Percentiles rank a stretch among this genome's conserved stretches.
Evolutionary conservation across 257 asterid species (phyloP).

Genomic region (Prunella vulgaris): DNA sequence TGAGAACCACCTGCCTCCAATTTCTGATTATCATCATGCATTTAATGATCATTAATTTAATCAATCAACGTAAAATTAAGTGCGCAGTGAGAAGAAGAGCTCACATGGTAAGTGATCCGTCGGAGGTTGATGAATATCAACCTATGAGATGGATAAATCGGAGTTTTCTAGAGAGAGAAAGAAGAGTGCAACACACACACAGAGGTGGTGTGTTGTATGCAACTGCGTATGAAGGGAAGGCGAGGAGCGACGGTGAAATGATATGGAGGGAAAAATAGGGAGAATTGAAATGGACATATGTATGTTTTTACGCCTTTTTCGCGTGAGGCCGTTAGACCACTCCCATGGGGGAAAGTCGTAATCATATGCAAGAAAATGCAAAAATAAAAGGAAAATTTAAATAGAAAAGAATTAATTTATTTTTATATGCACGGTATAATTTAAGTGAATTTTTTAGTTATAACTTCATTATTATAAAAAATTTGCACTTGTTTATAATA

Average conservation of each 20-base stretch:
- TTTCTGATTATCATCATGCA: neutral
- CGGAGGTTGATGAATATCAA: slow-evolving; percentile 3
- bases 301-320: neutral
- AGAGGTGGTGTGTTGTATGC: slow-evolving; percentile 5
- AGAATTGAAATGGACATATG: slow-evolving; percentile 25
- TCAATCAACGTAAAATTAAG: neutral
- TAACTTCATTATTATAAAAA: too few relatives aligned
- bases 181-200: slow-evolving; percentile 1
- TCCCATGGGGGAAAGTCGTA: too few relatives aligned
- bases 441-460: too few relatives aligned
- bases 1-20: slow-evolving; percentile 13
- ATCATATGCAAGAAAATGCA: too few relatives aligned
- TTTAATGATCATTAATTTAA: neutral
- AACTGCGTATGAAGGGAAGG: neutral
- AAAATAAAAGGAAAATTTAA: too few relatives aligned
- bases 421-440: too few relatives aligned
- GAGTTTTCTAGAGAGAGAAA: slow-evolving; percentile 10
- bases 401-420: too few relatives aligned
- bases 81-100: neutral
- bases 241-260: slow-evolving; percentile 3
- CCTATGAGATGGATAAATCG: neutral
- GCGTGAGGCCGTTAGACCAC: slow-evolving; percentile 20
- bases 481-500: too few relatives aligned
- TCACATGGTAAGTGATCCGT: slow-evolving; percentile 9
- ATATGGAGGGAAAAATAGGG: slow-evolving; percentile 16